Percentiles rank a stretch among this genome's conserved stretches.
phyloP scores from a whole-genome alignment of 2,329 filamentous ascomycete species.

The Paramyrothecium sp. region DNA sequence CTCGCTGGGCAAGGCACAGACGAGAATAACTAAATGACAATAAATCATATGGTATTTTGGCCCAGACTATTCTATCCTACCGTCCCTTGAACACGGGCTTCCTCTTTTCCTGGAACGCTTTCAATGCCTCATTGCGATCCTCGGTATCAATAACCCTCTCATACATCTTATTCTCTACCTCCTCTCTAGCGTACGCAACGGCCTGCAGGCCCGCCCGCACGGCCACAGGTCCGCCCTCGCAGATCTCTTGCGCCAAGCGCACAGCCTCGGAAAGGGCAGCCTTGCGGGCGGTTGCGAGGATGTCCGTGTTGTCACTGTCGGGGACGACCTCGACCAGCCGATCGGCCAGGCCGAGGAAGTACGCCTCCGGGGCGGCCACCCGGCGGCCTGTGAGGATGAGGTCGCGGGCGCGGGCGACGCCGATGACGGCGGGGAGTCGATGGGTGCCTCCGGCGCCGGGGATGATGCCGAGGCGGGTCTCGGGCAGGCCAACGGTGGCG shows the following conservation, averaged over 20 bases:
- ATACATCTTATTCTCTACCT: slow-evolving; percentile 85
- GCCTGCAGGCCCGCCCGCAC: slow-evolving; percentile 77
- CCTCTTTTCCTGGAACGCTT: slow-evolving; percentile 71
- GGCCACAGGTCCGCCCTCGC: slow-evolving; percentile 84
- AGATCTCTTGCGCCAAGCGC: slow-evolving; percentile 78
- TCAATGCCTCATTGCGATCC: slow-evolving; percentile 84
- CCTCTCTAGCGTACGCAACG: slow-evolving; percentile 69
- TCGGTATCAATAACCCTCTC: slow-evolving; percentile 78
- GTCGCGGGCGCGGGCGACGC: slow-evolving; percentile 78
- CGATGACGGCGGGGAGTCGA: slow-evolving; percentile 79
- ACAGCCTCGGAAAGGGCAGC: slow-evolving; percentile 75
- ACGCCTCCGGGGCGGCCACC: slow-evolving; percentile 80
- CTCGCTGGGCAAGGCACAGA: not conserved
- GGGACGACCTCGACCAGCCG: slow-evolving; percentile 78
- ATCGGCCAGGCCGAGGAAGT: slow-evolving; percentile 88
- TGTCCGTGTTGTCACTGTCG: slow-evolving; percentile 43
- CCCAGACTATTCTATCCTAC: not conserved
- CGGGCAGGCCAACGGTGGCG: slow-evolving; percentile 78
- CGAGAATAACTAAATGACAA: not conserved
- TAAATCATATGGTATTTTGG: too few relatives aligned
- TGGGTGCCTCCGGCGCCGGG: slow-evolving; percentile 93
- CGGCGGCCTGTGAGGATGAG: slow-evolving; percentile 87
- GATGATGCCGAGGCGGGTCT: slow-evolving; percentile 90
- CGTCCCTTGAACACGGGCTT: slow-evolving; percentile 56
- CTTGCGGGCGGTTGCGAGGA: slow-evolving; percentile 60